Evolutionary conservation across 1,139 yeast species (phyloP), one percentile per base, ranked within the genome.

Genomic region (Blastobotrys ciferrii): DNA sequence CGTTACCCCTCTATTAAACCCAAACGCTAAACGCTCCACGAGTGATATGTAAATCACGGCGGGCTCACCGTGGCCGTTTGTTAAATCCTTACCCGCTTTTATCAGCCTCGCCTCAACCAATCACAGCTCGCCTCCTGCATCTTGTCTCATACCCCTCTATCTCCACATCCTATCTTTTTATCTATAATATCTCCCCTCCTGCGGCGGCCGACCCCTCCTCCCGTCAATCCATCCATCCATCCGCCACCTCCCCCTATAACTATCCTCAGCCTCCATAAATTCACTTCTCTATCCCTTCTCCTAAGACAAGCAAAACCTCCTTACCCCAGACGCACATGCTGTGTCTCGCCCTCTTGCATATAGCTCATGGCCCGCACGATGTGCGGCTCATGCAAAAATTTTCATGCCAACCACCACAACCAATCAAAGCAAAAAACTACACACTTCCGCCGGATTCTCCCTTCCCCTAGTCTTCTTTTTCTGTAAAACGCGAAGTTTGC

Each of bases 301-400:
- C n/a, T n/a, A n/a, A n/a, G n/a, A n/a, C n/a, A n/a, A n/a, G n/a
- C n/a, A n/a, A n/a, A n/a, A n/a, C n/a, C 28, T 9, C 28, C 28
- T 23, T 23, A 9, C 28, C 28, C 28, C 28, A 9, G 28, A 23
- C 28, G 9, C 28, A n/a, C n/a, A n/a, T n/a, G n/a, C n/a, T n/a
- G n/a, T n/a, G n/a, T n/a, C n/a, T n/a, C n/a, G n/a, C n/a, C n/a
- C n/a, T n/a, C 40, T 19, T 36, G 40, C 40, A 36, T 36, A 19
- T 4, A 18, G 40, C 15, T 36, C 40, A 36, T 36, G 40, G 40
- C 40, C 40, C 40, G 40, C 40, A 36, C 40, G 40, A 18, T 12
- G 19, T 36, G 40, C 40, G 40, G 40, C 40, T 36, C 28, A 19
- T 7, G 37, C 7, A 33, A n/a, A 33, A 33, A 11, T 11, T 9